Evolutionary conservation across 2,329 filamentous ascomycete genomes (phyloP), one percentile per base, ranked within the genome.

Genomic region (Colletotrichum gigasporum): DNA sequence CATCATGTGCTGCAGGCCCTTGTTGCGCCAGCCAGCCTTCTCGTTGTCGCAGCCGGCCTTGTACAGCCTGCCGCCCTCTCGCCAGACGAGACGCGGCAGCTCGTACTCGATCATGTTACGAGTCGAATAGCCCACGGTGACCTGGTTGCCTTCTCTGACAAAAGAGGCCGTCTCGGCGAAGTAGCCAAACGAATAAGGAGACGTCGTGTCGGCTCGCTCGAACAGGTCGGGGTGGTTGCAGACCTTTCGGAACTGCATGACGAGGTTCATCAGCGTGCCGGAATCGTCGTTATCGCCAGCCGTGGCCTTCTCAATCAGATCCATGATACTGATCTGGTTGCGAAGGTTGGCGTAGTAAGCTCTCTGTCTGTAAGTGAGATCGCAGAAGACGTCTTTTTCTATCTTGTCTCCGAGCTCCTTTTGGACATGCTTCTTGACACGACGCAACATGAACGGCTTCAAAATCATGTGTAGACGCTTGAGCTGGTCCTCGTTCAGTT

Each of bases 161-260:
- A 99, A 98, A 0, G 94, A 97, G 0, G 93, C 94, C 0, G 95
- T 97, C 81, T 99, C 96, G 12, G 94, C 96, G 78, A 95, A 99
- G 75, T 91, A 88, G n/a, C 90, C 88, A 71, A 91, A 89, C 1
- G 93, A 91, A 71, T 95, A 90, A 0, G 96, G 93, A 8, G 94
- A 97, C 22, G 87, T 90, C 8, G 93, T 97, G 66, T 98, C 95
- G 9, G 95, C 94, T 45, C 96, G 91, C 78, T 99, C 94, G 71
- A 99, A 99, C 32, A 99, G 80, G 79, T 99, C 96, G 0, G 96
- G 96, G 75, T 99, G 96, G 74, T 99, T 99, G 82, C 96, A 99
- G 61, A 99, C 96, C 80, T 99, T 99, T 71, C 96, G 89, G 87
- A 99, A 99, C 79, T 99, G 96, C 96, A 99, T 99, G 68, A 99